Percentiles rank a stretch among this genome's conserved stretches.
Evolutionary conservation across 1,139 yeast genomes (phyloP).

Genomic region (Blastobotrys niveus): DNA sequence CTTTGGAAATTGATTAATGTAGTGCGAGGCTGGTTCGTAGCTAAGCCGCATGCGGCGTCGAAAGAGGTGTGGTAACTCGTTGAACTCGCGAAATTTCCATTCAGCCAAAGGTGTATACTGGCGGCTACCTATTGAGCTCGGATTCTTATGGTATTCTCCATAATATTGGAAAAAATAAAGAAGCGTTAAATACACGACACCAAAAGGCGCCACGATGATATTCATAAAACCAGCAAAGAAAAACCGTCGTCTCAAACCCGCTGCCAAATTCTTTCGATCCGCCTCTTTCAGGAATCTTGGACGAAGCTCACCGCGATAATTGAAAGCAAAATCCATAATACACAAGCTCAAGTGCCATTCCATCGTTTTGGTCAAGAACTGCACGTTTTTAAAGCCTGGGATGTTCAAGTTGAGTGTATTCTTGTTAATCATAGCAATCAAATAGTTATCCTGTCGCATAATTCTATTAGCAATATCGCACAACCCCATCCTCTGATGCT

Average conservation of each 20-base stretch:
- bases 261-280: slow-evolving; percentile 60
- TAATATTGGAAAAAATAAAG: slow-evolving; percentile 85
- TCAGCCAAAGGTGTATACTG: slow-evolving; percentile 92
- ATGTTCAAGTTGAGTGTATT: slow-evolving; percentile 63
- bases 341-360: slow-evolving; percentile 94
- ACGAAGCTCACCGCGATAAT: slow-evolving; percentile 78
- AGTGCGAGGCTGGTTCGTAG: slow-evolving; percentile 70
- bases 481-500: slow-evolving; percentile 75
- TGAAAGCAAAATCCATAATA: slow-evolving; percentile 79
- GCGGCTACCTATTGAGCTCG: slow-evolving; percentile 75
- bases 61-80: slow-evolving; percentile 86
- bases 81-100: slow-evolving; percentile 91
- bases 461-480: slow-evolving; percentile 93
- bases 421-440: slow-evolving; percentile 82
- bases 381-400: slow-evolving; percentile 37
- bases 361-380: slow-evolving; percentile 70
- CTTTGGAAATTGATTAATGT: slow-evolving; percentile 88
- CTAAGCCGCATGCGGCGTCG: slow-evolving; percentile 72
- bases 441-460: slow-evolving; percentile 90
- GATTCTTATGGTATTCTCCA: slow-evolving; percentile 86
- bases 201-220: slow-evolving; percentile 74
- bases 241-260: slow-evolving; percentile 71
- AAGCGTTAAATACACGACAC: slow-evolving; percentile 73
- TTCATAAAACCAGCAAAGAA: slow-evolving; percentile 83
- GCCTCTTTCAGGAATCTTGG: slow-evolving; percentile 64